Evolutionary conservation across 192 early-diverging fungal species (phyloP), one percentile per base, ranked within the genome.

Genomic region (Umbelopsis ramanniana): DNA sequence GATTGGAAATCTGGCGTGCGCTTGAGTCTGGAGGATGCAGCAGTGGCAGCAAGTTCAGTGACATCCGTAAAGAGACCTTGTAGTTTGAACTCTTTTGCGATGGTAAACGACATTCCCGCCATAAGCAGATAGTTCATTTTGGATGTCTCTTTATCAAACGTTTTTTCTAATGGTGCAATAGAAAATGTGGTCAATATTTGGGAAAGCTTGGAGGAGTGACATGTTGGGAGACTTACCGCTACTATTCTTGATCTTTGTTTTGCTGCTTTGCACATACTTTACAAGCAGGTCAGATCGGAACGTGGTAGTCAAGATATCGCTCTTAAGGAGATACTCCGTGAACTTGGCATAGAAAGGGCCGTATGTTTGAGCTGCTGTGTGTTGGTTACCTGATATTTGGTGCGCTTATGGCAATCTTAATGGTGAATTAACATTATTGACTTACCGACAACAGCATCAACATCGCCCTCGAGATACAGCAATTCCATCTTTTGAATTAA

Each of bases 81-180:
- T 33, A 63, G 19, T 17, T 63, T 17, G 1, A 37, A 6, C 17
- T 29, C 57, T 19, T 22, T 63, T 63, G 57, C 57, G 3, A 63
- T 6, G 17, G 8, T 37, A 26, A 63, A 63, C 37, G 57, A 29
- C 57, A 63, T 63, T 63, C 33, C 57, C 4, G 57, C n/a, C 15
- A 63, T 19, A 19, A 63, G 57, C 2, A 63, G 33, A 63, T 63
- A 14, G 15, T 63, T 63, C 57, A 63, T 63, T 26, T 63, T 63
- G 1, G 35, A 26, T 19, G 57, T 63, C 12, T 63, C 57, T 14
- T 37, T 29, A 12, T 63, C 33, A 6, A 63, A n/a, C 6, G 57
- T 37, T 6, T 63, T 63, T n/a, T 63, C 57, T 50, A 6, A 43
- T 2, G 48, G 48, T 15, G 4, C 57, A 17, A 33, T 0, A 12